Conservation (phyloP, 495 filamentous ascomycete species). For the Margaritispora aquatica region DNA sequence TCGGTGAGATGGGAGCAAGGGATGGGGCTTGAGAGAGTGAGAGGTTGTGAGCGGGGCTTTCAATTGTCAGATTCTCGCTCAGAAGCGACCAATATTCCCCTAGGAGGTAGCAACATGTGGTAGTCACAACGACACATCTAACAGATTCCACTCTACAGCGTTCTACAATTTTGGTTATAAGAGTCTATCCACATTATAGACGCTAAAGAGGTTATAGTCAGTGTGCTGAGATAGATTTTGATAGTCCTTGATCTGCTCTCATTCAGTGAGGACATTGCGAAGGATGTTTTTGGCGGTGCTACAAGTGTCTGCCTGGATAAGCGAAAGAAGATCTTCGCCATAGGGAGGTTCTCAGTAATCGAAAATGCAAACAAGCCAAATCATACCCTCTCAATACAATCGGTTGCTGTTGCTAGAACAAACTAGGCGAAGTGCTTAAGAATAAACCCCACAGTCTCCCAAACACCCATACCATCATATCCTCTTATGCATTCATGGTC, state of each 20-base stretch:
- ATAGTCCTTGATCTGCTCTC: background rate
- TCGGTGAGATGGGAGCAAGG: background rate
- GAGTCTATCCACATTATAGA: background rate
- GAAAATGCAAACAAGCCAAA: background rate
- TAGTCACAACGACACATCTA: background rate
- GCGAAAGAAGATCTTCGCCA: background rate
- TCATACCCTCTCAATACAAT: background rate
- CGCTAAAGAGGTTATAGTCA: background rate
- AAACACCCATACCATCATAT: background rate
- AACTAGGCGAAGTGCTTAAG: too few species aligned
- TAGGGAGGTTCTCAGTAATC: background rate
- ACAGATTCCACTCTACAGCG: background rate
- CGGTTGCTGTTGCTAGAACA: too few species aligned
- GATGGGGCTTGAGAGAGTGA: background rate
- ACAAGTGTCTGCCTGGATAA: background rate
- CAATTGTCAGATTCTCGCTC: too few species aligned
- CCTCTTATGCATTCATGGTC: slow-evolving; percentile 5
- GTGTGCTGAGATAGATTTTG: background rate
- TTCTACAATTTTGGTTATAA: background rate
- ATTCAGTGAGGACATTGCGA: too few species aligned
- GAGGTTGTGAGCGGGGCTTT: background rate
- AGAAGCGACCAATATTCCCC: too few species aligned
- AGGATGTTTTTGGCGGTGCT: background rate
- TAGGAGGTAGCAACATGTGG: background rate
- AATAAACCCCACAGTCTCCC: slow-evolving; percentile 32